Conservation (phyloP, 257 asterid genomes). For the Prunella vulgaris region DNA sequence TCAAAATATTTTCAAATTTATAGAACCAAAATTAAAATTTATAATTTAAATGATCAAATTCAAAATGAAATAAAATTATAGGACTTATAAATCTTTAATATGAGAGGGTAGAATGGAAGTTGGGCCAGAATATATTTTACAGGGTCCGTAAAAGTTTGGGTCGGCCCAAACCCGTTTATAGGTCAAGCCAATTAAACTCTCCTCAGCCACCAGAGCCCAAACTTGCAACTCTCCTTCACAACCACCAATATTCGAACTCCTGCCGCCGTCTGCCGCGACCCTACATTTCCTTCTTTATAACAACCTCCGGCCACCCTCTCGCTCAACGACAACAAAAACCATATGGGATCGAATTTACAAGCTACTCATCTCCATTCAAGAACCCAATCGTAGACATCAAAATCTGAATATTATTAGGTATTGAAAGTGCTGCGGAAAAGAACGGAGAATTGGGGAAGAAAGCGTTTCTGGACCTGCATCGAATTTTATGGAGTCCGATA, state of each 20-base stretch:
- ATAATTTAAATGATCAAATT: too few species aligned
- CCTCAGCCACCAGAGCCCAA: background rate
- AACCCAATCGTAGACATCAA: background rate
- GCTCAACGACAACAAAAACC: background rate
- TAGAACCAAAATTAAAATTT: too few species aligned
- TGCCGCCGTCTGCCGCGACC: background rate
- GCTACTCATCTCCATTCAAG: background rate
- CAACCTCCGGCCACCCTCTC: too few species aligned
- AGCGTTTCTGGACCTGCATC: background rate
- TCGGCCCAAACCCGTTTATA: background rate
- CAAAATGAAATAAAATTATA: too few species aligned
- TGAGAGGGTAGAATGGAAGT: too few species aligned
- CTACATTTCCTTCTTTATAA: too few species aligned
- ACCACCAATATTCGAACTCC: background rate
- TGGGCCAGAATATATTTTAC: too few species aligned
- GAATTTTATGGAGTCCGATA: background rate
- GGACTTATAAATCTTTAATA: too few species aligned
- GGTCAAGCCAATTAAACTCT: background rate
- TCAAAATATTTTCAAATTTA: too few species aligned
- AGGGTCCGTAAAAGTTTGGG: too few species aligned
- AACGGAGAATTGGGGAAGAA: background rate
- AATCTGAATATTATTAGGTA: background rate
- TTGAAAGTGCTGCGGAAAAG: background rate
- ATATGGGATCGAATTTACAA: background rate
- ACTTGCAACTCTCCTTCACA: background rate